Conservation (phyloP, 192 early-diverging fungal genomes). For the Backusella liffmaniae region DNA sequence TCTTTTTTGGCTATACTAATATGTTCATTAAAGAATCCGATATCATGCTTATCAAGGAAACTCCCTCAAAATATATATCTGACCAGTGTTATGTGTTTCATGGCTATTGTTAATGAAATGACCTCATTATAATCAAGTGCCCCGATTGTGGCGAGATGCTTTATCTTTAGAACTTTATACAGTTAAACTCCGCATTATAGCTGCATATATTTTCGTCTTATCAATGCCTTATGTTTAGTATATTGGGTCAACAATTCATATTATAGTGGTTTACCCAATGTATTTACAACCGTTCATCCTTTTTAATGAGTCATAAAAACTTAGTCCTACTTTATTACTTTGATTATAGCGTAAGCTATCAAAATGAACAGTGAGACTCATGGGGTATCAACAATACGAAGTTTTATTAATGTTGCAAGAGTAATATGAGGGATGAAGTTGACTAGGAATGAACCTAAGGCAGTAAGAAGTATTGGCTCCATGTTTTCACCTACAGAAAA, state of each 20-base stretch:
- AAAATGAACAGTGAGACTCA: not conserved
- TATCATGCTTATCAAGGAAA: not conserved
- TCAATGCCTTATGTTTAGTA: not conserved
- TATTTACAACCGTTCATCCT: too few species aligned
- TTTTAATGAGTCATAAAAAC: too few species aligned
- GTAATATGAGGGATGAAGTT: slow-evolving; percentile 18
- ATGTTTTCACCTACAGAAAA: slow-evolving; percentile 69
- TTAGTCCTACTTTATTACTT: too few species aligned
- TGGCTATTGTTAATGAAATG: not conserved
- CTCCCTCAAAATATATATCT: not conserved
- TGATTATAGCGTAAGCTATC: too few species aligned
- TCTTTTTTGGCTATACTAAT: not conserved
- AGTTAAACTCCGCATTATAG: not conserved
- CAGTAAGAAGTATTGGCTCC: slow-evolving; percentile 93
- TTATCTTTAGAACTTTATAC: not conserved
- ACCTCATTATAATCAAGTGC: not conserved
- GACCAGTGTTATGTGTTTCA: not conserved
- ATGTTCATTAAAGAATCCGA: not conserved
- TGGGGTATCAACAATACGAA: not conserved
- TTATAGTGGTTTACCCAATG: too few species aligned
- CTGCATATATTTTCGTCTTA: not conserved
- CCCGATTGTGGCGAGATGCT: not conserved
- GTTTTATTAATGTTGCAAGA: not conserved
- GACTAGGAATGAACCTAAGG: slow-evolving; percentile 63
- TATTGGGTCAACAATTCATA: too few species aligned